A percentile compares a stretch with the other conserved stretches of the same genome.
These are phyloP conservation scores for Claviceps capensis DNA, from an alignment of 2,329 filamentous ascomycete genomes.

Conservation along the genomic window DNA sequence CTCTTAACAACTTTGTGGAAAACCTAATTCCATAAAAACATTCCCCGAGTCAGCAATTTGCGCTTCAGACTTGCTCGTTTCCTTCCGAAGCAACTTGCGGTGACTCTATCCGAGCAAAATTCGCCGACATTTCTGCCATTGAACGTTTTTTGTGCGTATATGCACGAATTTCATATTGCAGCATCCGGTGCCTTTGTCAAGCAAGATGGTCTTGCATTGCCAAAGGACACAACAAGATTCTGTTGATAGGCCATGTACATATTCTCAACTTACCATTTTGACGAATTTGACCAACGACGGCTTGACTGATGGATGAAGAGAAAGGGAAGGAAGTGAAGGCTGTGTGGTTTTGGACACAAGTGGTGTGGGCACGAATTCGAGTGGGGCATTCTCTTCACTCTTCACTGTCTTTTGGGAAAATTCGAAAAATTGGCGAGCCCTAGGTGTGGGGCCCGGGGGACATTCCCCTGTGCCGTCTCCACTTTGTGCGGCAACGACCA, in stretches of 20 bases:
- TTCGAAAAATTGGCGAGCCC: slow-evolving; percentile 20
- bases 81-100: slow-evolving; percentile 97
- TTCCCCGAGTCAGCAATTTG: slow-evolving; percentile 97
- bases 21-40: slow-evolving; percentile 40
- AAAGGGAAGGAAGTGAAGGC: slow-evolving; percentile 8
- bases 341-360: neutral
- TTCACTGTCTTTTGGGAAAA: slow-evolving; percentile 11
- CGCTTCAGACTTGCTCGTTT: slow-evolving; percentile 69
- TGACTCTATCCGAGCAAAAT: slow-evolving; percentile 47
- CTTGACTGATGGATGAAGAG: slow-evolving; percentile 20
- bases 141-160: neutral
- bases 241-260: slow-evolving; percentile 17
- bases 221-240: slow-evolving; percentile 1
- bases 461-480: neutral
- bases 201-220: neutral
- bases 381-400: neutral
- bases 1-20: slow-evolving; percentile 96
- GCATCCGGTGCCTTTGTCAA: neutral
- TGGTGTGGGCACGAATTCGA: slow-evolving; percentile 7
- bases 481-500: neutral
- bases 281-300: slow-evolving; percentile 36
- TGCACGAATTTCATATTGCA: neutral
- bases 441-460: slow-evolving; percentile 11
- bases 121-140: slow-evolving; percentile 29
- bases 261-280: slow-evolving; percentile 54